Conservation (phyloP, 2,329 filamentous ascomycete species). For the Epichloe gansuensis region DNA sequence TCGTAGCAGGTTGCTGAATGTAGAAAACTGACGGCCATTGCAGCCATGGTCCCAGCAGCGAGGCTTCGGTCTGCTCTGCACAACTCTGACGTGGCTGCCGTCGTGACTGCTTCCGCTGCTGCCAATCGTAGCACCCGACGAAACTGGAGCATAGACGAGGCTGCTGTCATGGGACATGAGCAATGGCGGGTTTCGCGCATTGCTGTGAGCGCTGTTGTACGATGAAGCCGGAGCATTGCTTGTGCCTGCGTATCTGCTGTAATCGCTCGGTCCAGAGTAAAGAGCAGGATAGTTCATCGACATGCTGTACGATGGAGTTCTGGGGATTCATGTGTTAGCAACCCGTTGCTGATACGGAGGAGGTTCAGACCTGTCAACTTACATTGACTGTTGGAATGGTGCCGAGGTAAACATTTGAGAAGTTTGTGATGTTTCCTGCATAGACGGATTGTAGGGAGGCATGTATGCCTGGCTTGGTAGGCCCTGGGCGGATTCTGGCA, state of each 20-base stretch:
- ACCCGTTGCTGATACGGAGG: not conserved
- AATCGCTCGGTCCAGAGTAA: slow-evolving; percentile 22
- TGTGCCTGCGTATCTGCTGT: slow-evolving; percentile 26
- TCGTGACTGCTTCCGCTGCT: slow-evolving; percentile 23
- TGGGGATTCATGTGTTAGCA: slow-evolving; percentile 14
- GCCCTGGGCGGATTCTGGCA: slow-evolving; percentile 36
- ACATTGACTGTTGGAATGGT: slow-evolving; percentile 25
- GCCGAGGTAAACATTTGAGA: slow-evolving; percentile 19
- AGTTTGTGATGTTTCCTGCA: slow-evolving; percentile 31
- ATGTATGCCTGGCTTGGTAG: slow-evolving; percentile 33
- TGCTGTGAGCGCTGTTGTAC: slow-evolving; percentile 10
- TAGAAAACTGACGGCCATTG: slow-evolving; percentile 90
- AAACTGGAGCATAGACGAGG: slow-evolving; percentile 31
- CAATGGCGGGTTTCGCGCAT: slow-evolving; percentile 27
- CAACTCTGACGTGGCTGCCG: slow-evolving; percentile 48
- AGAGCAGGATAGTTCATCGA: slow-evolving; percentile 31
- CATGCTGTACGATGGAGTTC: slow-evolving; percentile 28
- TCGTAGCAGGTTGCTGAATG: slow-evolving; percentile 85
- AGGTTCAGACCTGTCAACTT: slow-evolving; percentile 12
- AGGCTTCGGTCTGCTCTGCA: slow-evolving; percentile 75
- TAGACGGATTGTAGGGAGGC: slow-evolving; percentile 35
- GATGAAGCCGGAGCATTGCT: not conserved
- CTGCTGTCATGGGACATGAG: slow-evolving; percentile 24
- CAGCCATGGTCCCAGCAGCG: slow-evolving; percentile 97
- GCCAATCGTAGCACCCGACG: slow-evolving; percentile 25